A percentile compares a stretch with the other conserved stretches of the same genome.
These are phyloP conservation scores for Pseudopyrenochaeta lycopersici DNA, from an alignment of 2,329 filamentous ascomycete species.

Conservation along the genomic window DNA sequence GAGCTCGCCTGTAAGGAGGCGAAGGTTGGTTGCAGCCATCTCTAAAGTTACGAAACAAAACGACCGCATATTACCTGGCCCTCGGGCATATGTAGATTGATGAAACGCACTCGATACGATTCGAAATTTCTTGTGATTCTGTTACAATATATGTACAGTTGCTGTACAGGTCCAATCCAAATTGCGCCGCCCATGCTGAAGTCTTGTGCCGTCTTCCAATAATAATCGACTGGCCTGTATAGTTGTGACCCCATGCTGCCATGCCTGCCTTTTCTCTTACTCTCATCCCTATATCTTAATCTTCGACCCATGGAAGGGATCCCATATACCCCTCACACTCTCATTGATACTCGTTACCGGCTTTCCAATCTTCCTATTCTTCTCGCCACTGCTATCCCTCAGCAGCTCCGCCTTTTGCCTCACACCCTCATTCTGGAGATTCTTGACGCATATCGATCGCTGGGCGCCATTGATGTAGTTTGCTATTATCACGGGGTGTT, in stretches of 20 bases:
- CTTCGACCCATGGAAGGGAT: constrained; percentile 67
- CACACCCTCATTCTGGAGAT: constrained; percentile 82
- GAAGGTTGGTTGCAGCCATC: neutral
- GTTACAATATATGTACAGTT: constrained; percentile 31
- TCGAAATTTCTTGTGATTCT: constrained; percentile 4
- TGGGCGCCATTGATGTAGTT: constrained; percentile 91
- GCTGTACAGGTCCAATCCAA: constrained; percentile 28
- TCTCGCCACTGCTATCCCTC: constrained; percentile 78
- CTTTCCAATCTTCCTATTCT: constrained; percentile 68
- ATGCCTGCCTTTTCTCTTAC: neutral
- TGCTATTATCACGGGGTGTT: constrained; percentile 88
- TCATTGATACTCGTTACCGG: constrained; percentile 70
- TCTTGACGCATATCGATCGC: constrained; percentile 88
- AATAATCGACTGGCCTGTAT: neutral
- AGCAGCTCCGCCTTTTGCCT: constrained; percentile 79
- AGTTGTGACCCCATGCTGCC: neutral
- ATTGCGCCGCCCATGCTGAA: constrained; percentile 29
- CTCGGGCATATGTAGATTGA: constrained; percentile 8
- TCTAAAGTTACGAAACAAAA: neutral
- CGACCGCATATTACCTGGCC: constrained; percentile 1
- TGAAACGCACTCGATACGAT: neutral
- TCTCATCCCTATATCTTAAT: constrained; percentile 32
- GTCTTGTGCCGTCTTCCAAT: constrained; percentile 4
- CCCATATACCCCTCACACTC: constrained; percentile 72
- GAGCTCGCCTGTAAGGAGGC: constrained; percentile 48